These are phyloP conservation scores for Kuraishia piskuri DNA, from an alignment of 805 yeast genomes.

Conservation along the genomic window DNA sequence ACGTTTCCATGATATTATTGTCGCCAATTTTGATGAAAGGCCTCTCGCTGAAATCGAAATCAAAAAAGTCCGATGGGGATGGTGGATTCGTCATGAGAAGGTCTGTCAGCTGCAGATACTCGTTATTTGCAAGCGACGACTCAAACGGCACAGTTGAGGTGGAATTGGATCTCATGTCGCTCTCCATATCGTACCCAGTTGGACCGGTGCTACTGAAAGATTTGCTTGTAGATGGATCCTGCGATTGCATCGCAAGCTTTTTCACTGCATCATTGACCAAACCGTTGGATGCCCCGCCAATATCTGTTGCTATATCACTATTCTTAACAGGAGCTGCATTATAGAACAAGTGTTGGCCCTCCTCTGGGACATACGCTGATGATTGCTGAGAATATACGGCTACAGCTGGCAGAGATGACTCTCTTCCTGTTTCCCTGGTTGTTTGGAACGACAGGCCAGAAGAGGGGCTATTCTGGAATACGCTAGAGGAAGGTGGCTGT, in stretches of 20 bases:
- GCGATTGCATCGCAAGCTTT: neutral
- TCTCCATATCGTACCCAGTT: neutral
- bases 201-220: neutral
- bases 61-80: constrained; percentile 21
- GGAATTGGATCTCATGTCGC: neutral
- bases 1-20: constrained; percentile 19
- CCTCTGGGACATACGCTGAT: constrained; percentile 7
- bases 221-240: neutral
- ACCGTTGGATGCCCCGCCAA: neutral
- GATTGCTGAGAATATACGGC: constrained; percentile 7
- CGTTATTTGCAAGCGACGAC: constrained; percentile 30
- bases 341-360: constrained; percentile 11
- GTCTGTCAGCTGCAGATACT: constrained; percentile 31
- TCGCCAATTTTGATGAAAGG: constrained; percentile 22
- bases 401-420: neutral
- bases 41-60: constrained; percentile 18
- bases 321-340: neutral
- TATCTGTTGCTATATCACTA: neutral
- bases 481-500: neutral
- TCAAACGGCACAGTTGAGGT: constrained; percentile 13
- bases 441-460: neutral
- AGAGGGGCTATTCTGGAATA: neutral
- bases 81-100: constrained; percentile 26
- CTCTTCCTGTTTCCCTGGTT: neutral
- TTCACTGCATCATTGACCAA: neutral